Evolutionary conservation across 768 basidiomycete genomes (phyloP).

Genomic region (Trametes cinnabarina): DNA sequence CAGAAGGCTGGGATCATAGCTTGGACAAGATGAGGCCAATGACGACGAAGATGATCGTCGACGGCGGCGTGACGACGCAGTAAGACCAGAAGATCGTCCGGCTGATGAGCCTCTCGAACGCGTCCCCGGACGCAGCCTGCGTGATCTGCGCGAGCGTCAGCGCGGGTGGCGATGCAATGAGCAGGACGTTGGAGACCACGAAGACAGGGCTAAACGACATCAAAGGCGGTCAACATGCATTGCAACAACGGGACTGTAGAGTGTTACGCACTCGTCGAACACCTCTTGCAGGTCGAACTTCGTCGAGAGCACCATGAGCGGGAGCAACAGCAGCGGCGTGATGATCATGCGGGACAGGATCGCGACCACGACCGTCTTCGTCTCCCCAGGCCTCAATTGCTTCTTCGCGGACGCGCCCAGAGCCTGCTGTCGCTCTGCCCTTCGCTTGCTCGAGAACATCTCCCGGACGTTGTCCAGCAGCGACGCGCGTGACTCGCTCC

Average conservation of each 20-base stretch:
- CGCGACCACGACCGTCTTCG: conserved; percentile 77
- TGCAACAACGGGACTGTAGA: too few relatives aligned
- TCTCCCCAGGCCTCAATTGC: conserved; percentile 57
- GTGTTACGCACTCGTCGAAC: conserved; percentile 67
- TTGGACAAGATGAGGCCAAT: conserved; percentile 64
- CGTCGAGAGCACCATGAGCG: conserved; percentile 65
- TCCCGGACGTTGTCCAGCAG: conserved; percentile 43
- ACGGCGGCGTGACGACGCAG: conserved; percentile 81
- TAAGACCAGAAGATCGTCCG: conserved; percentile 94
- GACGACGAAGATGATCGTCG: conserved; percentile 76
- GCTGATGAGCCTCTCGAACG: conserved; percentile 88
- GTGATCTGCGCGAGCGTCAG: conserved; percentile 75
- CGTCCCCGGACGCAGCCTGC: conserved; percentile 79
- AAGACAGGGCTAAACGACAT: conserved; percentile 69
- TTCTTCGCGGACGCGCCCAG: conserved; percentile 16
- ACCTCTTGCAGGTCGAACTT: conserved; percentile 56
- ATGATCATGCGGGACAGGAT: conserved; percentile 86
- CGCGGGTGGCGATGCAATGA: conserved; percentile 83
- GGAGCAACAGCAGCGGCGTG: conserved; percentile 75
- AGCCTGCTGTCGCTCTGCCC: conserved; percentile 19
- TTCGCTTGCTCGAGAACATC: conserved; percentile 38
- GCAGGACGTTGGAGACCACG: conserved; percentile 77
- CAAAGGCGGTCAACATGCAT: background rate
- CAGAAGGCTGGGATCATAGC: conserved; percentile 35
- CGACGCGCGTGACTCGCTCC: conserved; percentile 31